Evolutionary conservation across 2,329 filamentous ascomycete species (phyloP).

Genomic region (Hypocreales sp.): DNA sequence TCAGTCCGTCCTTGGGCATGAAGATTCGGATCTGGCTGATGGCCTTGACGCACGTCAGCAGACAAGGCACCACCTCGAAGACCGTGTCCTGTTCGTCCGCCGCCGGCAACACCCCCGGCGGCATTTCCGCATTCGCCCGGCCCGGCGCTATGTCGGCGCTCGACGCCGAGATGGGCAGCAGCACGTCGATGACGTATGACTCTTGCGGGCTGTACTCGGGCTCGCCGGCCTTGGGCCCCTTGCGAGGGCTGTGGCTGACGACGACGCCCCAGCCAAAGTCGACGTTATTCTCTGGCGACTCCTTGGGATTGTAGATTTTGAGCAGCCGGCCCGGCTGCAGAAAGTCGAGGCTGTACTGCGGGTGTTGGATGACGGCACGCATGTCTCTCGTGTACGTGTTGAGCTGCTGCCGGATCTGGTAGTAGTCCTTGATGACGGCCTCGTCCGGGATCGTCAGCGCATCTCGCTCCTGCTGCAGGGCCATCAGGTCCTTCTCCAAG

Average conservation of each 20-base stretch:
- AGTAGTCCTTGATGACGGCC: constrained; percentile 82
- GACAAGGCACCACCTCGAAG: constrained; percentile 49
- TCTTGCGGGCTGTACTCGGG: constrained; percentile 61
- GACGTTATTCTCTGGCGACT: constrained; percentile 22
- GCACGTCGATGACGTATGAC: constrained; percentile 67
- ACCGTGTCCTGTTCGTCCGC: constrained; percentile 14
- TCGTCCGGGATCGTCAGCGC: constrained; percentile 72
- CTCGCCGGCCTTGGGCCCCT: constrained; percentile 47
- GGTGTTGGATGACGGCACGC: constrained; percentile 81
- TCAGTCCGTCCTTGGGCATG: constrained; percentile 58
- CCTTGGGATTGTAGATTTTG: constrained; percentile 58
- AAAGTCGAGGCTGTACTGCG: constrained; percentile 71
- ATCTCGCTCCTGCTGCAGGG: constrained; percentile 61
- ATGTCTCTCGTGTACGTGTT: constrained; percentile 77
- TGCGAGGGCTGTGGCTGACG: constrained; percentile 54
- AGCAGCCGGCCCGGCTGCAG: constrained; percentile 79
- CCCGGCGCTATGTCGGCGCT: constrained; percentile 27
- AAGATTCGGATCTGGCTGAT: constrained; percentile 76
- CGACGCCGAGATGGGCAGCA: constrained; percentile 44
- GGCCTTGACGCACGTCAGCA: constrained; percentile 71
- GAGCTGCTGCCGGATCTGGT: constrained; percentile 73
- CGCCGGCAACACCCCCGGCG: constrained; percentile 38
- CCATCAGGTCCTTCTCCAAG: constrained; percentile 69
- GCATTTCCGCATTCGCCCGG: constrained; percentile 28
- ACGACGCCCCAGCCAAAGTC: constrained; percentile 96